phyloP scores from a whole-genome alignment of 352 stramenopile genomes.

The Phytophthora hibernalis region DNA sequence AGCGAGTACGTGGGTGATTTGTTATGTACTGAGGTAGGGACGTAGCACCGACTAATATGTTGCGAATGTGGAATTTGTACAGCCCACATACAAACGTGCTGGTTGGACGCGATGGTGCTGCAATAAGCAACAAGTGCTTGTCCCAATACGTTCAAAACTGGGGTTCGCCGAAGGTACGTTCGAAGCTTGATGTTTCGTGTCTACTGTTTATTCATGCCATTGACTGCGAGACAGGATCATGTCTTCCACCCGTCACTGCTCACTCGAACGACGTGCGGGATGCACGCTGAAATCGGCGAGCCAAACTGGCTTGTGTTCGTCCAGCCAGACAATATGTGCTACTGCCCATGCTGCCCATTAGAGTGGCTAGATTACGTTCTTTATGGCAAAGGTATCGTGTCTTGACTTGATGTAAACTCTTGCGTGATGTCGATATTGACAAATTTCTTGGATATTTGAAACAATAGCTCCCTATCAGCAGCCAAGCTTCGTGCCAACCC shows the following conservation, averaged over 20 bases:
- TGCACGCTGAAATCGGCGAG: conserved; percentile 24
- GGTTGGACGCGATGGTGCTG: conserved; percentile 81
- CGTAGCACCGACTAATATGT: background rate
- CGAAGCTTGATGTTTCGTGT: background rate
- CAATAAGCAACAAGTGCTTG: conserved; percentile 76
- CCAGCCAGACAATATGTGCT: conserved; percentile 64
- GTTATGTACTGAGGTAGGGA: background rate
- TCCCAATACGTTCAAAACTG: conserved; percentile 76
- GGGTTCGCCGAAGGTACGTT: conserved; percentile 55
- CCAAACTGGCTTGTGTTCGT: conserved; percentile 45
- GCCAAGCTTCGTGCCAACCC: conserved; percentile 52
- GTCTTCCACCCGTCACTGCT: conserved; percentile 60
- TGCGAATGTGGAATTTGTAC: background rate
- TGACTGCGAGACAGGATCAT: conserved; percentile 46
- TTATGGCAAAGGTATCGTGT: conserved; percentile 62
- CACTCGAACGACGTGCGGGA: conserved; percentile 60
- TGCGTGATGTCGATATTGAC: too few species aligned
- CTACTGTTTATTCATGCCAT: background rate
- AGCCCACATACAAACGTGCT: conserved; percentile 82
- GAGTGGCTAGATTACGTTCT: conserved; percentile 90
- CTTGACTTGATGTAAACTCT: background rate
- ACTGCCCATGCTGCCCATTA: conserved; percentile 78
- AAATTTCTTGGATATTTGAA: background rate
- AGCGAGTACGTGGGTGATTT: conserved; percentile 66
- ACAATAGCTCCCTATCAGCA: conserved; percentile 74